Base-by-base conservation (phyloP, 805 yeast species). In the Wickerhamiella musiphila region DNA sequence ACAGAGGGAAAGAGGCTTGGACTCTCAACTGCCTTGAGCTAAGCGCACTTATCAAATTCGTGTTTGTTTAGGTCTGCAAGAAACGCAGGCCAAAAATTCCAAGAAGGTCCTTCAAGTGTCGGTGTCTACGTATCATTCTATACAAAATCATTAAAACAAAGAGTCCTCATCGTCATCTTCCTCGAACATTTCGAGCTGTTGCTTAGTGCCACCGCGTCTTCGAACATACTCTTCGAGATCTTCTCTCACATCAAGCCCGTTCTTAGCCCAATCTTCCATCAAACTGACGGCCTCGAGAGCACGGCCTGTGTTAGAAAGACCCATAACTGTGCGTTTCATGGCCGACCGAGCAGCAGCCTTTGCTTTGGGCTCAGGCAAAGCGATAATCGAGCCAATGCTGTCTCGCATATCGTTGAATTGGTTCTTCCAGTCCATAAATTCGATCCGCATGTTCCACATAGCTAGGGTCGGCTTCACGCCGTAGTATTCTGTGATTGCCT, bases 151-250 rank as follows among this genome's bases (percentile, higher is more conserved):
- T n/a, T n/a, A n/a, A n/a, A 32, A 22, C 3, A 36, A 16, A 10
- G 17, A 21, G 29, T 46, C 48, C 23, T 44, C 48, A 15, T 45
- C 49, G 22, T 46, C 50, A 23, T 44, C 48, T 20, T 44, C 48
- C 17, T 41, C 39, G 26, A 31, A 36, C 34, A 43, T 35, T 21
- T 28, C 32, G 16, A 39, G 33, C 31, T 44, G 48, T 32, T 40
- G 42, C 2, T 17, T 9, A 10, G 45, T 27, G 19, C 30, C 28
- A 7, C 44, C 47, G 7, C 45, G 44, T 4, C 28, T 34, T n/a
- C 37, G 39, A 2, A 44, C 29, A 11, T 32, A 30, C 9, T 27
- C 34, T 20, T 38, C 36, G 12, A 46, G 34, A 18, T 41, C 37
- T 8, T 15, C 28, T 5, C 38, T 26, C 18, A 43, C 32, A 27